Base-by-base conservation (phyloP, 495 filamentous ascomycete species). In the Wilcoxina mikolae region DNA sequence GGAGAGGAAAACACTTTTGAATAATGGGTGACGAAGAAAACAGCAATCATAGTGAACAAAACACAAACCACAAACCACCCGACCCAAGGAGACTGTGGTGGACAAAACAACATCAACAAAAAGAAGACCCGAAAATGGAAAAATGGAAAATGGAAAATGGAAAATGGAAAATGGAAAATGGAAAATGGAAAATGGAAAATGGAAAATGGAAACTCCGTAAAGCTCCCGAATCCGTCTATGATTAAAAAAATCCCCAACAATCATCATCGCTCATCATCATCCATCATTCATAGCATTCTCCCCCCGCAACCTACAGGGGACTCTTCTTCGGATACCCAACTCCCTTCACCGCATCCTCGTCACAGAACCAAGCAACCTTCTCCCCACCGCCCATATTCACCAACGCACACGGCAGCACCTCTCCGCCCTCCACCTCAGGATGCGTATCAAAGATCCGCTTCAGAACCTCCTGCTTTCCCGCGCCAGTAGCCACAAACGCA, bases 291-390 rank as follows among this genome's bases (percentile, higher is more conserved):
- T 7, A 45, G 22, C 42, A 9, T 9, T 44, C 20, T 44, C 3
- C 18, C 18, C 11, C 20, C 43, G 25, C 1, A 33, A n/a, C 10
- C 61, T 63, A 70, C 49, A 70, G 56, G 38, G 74, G 76, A 5
- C 71, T 68, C 54, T 77, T 73, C 60, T 80, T 76, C 25, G 88
- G 84, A 67, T 87, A 95, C 38, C 75, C 71, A 15, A 98, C 84
- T 2, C 85, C 85, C 58, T 93, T 81, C 4, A 87, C 78, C 4
- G 91, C 91, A 0, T 80, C 73, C 52, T 76, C 71, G 65, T 96
- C 93, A 5, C 86, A 85, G 68, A 98, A 98, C 91, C 91, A 98
- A 68, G 80, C 89, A 57, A 88, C 87, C 66, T 86, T 82, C 35
- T 93, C 86, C 35, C 82, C 84, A 10, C 76, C 84, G 24, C 76